Evolutionary conservation across 176 grass and related monocot species (phyloP).

Genomic region (Triticum turgidum): DNA sequence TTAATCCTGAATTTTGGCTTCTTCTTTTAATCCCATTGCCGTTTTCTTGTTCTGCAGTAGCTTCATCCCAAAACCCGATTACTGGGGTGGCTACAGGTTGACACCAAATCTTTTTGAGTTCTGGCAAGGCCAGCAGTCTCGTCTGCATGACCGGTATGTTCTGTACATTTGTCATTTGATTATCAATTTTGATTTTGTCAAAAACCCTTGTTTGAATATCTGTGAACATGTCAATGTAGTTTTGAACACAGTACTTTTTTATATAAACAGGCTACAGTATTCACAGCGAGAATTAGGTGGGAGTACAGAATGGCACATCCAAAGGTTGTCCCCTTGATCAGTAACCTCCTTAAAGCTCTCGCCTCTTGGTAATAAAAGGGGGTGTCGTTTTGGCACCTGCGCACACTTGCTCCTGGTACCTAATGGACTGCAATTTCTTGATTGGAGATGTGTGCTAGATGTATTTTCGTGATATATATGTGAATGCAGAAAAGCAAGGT

Average conservation of each 20-base stretch:
- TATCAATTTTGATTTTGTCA: not conserved
- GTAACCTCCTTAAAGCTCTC: constrained; percentile 28
- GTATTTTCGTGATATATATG: not conserved
- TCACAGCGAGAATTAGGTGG: constrained; percentile 44
- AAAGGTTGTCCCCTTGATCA: constrained; percentile 71
- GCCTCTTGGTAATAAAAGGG: constrained; percentile 41
- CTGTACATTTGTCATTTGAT: not conserved
- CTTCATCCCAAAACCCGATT: constrained; percentile 78
- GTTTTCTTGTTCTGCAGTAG: constrained; percentile 45
- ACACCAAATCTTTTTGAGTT: constrained; percentile 80
- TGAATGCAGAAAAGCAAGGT: not conserved
- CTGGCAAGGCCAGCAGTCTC: constrained; percentile 96
- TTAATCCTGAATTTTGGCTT: not conserved
- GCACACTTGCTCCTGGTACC: not conserved
- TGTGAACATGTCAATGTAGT: not conserved
- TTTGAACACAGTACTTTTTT: constrained; percentile 4
- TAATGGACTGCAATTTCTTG: not conserved
- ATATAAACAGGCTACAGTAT: constrained; percentile 60
- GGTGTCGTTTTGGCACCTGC: not conserved
- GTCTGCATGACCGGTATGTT: constrained; percentile 84
- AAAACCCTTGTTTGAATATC: not conserved
- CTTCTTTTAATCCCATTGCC: constrained; percentile 6
- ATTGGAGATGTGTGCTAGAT: not conserved
- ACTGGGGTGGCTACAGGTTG: constrained; percentile 88
- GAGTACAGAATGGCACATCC: constrained; percentile 57